Evolutionary conservation across 2,329 filamentous ascomycete species (phyloP).

Genomic region (Cytospora leucostoma): DNA sequence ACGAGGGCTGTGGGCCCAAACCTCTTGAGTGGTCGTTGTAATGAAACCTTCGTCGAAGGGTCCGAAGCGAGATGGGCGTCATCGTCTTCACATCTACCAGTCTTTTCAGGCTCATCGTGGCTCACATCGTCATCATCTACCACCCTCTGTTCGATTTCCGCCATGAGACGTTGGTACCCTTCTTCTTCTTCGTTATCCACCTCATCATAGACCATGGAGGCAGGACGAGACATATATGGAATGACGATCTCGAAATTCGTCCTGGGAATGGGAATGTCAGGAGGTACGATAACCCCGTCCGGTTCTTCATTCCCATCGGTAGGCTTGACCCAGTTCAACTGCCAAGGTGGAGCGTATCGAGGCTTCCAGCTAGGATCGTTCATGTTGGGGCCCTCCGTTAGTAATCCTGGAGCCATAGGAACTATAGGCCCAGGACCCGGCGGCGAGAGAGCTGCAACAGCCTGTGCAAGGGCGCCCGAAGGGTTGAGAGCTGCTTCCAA

Average conservation of each 20-base stretch:
- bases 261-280: background rate
- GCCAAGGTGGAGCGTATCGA: background rate
- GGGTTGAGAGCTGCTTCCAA: conserved; percentile 15
- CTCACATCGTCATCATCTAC: background rate
- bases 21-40: background rate
- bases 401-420: background rate
- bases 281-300: background rate
- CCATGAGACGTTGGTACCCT: conserved; percentile 2
- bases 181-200: conserved; percentile 2
- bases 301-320: background rate
- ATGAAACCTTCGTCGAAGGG: background rate
- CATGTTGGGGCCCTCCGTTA: conserved; percentile 7
- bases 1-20: background rate
- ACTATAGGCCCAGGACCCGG: background rate
- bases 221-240: background rate
- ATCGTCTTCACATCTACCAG: background rate
- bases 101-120: background rate
- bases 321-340: background rate
- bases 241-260: background rate
- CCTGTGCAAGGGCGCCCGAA: conserved; percentile 2
- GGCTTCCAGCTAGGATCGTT: conserved; percentile 8
- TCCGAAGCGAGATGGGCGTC: no score
- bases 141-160: conserved; percentile 5
- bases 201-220: background rate
- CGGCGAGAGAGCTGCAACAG: conserved; percentile 6